A percentile compares a stretch with the other conserved stretches of the same genome.
Conservation (phyloP, 257 asterid genomes). For the Apocynum venetum region DNA sequence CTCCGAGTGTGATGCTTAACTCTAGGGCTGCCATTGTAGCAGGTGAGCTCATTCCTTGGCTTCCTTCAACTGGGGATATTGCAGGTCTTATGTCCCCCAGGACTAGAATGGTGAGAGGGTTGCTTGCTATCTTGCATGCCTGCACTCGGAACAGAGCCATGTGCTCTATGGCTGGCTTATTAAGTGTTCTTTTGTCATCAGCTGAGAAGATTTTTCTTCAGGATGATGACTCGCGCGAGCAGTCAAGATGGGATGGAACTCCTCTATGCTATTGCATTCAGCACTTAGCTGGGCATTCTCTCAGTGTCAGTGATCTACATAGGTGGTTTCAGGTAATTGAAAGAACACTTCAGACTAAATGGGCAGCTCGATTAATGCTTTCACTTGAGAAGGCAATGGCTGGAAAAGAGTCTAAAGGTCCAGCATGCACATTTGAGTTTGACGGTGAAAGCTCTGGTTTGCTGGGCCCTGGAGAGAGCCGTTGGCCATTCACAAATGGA, state of each 20-base stretch:
- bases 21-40: constrained; percentile 99
- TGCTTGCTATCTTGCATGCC: constrained; percentile 94
- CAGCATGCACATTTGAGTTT: constrained; percentile 89
- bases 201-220: constrained; percentile 71
- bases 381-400: constrained; percentile 93
- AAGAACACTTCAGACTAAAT: constrained; percentile 54
- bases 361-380: constrained; percentile 77
- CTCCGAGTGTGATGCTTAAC: constrained; percentile 98
- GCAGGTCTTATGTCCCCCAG: constrained; percentile 90
- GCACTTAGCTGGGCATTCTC: constrained; percentile 90
- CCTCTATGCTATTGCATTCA: constrained; percentile 89
- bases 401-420: constrained; percentile 92
- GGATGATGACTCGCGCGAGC: constrained; percentile 47
- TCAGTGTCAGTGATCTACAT: constrained; percentile 71
- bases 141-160: constrained; percentile 94
- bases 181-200: constrained; percentile 67
- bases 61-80: constrained; percentile 75
- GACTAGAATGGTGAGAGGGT: constrained; percentile 94
- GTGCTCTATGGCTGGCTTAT: constrained; percentile 90
- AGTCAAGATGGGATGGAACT: constrained; percentile 74
- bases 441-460: constrained; percentile 99
- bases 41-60: constrained; percentile 93
- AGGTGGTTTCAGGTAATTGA: constrained; percentile 74
- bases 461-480: constrained; percentile 95
- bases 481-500: constrained; percentile 95